Evolutionary conservation across 164 flowering plant species (phyloP), one percentile per base, ranked within the genome.

Genomic region (Protea cynaroides): DNA sequence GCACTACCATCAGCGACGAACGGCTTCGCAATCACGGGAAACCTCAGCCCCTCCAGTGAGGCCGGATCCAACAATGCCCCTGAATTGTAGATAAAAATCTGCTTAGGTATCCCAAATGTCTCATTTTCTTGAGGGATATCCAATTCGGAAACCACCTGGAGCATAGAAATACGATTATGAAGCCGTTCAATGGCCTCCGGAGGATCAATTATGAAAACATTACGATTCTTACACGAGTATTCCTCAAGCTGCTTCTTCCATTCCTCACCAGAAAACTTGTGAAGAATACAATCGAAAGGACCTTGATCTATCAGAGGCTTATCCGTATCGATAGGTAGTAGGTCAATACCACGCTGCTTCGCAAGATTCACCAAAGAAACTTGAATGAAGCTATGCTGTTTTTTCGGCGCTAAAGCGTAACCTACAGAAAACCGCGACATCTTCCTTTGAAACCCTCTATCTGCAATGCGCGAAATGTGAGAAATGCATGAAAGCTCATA

Each of bases 1-100:
- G 86, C 95, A 59, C 88, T 86, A 5, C 92, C 95, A 57, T 88
- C 92, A 2, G 97, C 95, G 1, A 88, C 90, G 56, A 90, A 61
- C 0, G 97, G 97, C 74, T 90, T 90, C 40, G 97, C 89, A 37
- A 90, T 85, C 62, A 90, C 83, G 29, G 97, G 97, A 62, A 86
- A 88, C 65, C 70, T 75, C 65, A 90, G 60, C 0, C 74, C 75
- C 58, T 72, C 79, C 76, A 81, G 71, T 0, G 76, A 51, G 23
- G 36, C 66, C 53, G 63, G 52, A 24, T 79, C 77, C 25, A 69
- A 69, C 44, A 83, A 68, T 18, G 71, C 69, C 25, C 77, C 75
- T n/a, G 69, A 19, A 52, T 79, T 77, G 50, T 81, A 69, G 2
- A 85, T 68, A 56, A 87, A 93, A 67, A 83, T 78, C 80, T 90